These are phyloP conservation scores for Coccomyxa sp. DNA, from an alignment of 139 green algal genomes.

Conservation along the genomic window DNA sequence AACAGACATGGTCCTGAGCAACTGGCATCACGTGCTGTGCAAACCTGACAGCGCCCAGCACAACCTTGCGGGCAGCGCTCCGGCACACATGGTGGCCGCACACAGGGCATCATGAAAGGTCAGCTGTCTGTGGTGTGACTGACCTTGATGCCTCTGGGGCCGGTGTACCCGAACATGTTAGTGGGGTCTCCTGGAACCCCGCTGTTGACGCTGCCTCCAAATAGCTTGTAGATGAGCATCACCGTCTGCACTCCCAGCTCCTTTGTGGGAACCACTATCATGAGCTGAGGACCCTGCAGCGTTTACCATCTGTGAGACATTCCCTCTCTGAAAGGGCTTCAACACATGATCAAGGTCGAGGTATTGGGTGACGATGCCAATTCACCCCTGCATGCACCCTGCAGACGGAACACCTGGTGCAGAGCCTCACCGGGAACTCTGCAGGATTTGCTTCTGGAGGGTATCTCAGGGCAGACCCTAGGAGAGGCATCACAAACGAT, in stretches of 20 bases:
- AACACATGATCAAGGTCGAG: no score
- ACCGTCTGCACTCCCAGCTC: slow-evolving; percentile 85
- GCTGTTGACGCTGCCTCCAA: slow-evolving; percentile 64
- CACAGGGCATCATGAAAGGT: no score
- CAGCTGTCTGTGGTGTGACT: no score
- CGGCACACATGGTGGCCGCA: no score
- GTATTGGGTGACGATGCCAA: not conserved
- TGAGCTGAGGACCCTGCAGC: slow-evolving; percentile 47
- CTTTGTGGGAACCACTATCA: slow-evolving; percentile 80
- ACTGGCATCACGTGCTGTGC: no score
- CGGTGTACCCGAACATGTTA: slow-evolving; percentile 84
- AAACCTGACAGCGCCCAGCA: no score
- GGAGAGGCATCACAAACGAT: slow-evolving; percentile 64
- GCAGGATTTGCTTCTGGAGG: slow-evolving; percentile 61
- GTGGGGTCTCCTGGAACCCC: slow-evolving; percentile 58
- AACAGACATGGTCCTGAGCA: no score
- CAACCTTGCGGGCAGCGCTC: no score
- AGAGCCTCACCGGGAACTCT: slow-evolving; percentile 49
- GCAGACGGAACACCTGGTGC: not conserved
- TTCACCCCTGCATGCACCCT: not conserved
- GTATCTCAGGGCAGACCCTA: slow-evolving; percentile 58
- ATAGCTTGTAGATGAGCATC: slow-evolving; percentile 72
- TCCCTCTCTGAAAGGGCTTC: no score
- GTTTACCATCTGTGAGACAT: no score
- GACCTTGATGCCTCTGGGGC: slow-evolving; percentile 69